Evolutionary conservation across 345 rosid genomes (phyloP).

Genomic region (Fremontodendron californicum): DNA sequence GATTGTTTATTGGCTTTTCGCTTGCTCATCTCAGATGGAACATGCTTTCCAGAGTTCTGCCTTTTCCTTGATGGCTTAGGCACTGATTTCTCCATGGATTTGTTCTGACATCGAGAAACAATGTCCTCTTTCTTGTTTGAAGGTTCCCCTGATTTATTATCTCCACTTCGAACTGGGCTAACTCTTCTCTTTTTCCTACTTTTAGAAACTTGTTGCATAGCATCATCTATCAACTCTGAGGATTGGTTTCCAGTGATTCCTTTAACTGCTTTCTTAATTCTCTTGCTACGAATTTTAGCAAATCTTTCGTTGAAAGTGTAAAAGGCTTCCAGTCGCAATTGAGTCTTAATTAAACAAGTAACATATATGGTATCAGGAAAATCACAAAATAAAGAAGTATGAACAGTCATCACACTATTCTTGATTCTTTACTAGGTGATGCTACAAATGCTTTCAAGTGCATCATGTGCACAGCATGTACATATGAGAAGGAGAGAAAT

Average conservation of each 20-base stretch:
- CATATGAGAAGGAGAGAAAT: background rate
- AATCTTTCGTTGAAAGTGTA: constrained; percentile 92
- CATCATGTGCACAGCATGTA: background rate
- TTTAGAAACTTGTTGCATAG: constrained; percentile 33
- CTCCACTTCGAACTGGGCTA: constrained; percentile 26
- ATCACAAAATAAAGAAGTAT: background rate
- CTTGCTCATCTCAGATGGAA: constrained; percentile 21
- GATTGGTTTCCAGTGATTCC: constrained; percentile 65
- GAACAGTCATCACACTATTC: background rate
- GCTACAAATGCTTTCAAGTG: background rate
- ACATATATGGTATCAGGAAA: constrained; percentile 21
- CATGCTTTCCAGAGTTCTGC: constrained; percentile 21
- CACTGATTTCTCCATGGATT: constrained; percentile 31
- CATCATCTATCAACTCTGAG: constrained; percentile 42
- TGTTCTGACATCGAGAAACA: constrained; percentile 26
- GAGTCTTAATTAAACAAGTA: constrained; percentile 54
- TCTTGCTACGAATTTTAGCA: constrained; percentile 91
- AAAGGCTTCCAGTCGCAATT: constrained; percentile 92
- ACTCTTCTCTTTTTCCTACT: constrained; percentile 36
- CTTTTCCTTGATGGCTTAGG: constrained; percentile 35
- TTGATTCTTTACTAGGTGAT: background rate
- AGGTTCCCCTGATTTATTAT: constrained; percentile 26
- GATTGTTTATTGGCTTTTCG: constrained; percentile 21
- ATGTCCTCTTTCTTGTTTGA: constrained; percentile 28
- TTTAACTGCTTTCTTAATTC: constrained; percentile 86